Conservation (phyloP, 2,329 filamentous ascomycete species). For the Rachicladosporium sp. region DNA sequence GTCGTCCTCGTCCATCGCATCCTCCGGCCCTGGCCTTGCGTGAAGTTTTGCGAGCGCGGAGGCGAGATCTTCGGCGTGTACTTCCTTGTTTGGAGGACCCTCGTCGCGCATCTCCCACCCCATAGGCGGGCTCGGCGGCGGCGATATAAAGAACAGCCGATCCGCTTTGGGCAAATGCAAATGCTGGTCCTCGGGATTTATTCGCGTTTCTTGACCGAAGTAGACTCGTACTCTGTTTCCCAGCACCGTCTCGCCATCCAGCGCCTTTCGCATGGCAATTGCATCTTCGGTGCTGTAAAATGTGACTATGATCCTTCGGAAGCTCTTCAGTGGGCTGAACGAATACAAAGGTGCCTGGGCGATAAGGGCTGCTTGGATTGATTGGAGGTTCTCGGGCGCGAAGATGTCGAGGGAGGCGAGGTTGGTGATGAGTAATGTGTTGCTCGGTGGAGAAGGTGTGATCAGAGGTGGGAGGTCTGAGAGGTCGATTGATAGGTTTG, state of each 20-base stretch:
- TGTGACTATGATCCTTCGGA: slow-evolving; percentile 68
- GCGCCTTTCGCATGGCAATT: slow-evolving; percentile 56
- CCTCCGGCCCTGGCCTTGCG: slow-evolving; percentile 25
- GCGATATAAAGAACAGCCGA: slow-evolving; percentile 55
- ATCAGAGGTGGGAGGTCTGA: slow-evolving; percentile 57
- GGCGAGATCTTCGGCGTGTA: slow-evolving; percentile 50
- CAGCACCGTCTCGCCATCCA: slow-evolving; percentile 63
- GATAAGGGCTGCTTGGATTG: slow-evolving; percentile 59
- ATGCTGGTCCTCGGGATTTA: slow-evolving; percentile 26
- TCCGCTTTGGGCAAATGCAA: slow-evolving; percentile 44
- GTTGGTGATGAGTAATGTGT: slow-evolving; percentile 77
- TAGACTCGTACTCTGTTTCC: slow-evolving; percentile 57
- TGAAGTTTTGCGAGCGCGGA: slow-evolving; percentile 43
- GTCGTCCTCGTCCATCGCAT: slow-evolving; percentile 15
- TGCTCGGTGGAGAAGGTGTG: slow-evolving; percentile 63
- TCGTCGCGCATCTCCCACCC: slow-evolving; percentile 53
- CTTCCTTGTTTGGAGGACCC: slow-evolving; percentile 53
- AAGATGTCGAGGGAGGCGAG: slow-evolving; percentile 63
- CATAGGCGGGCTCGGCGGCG: slow-evolving; percentile 50
- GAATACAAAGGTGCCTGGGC: slow-evolving; percentile 60
- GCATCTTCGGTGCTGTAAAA: slow-evolving; percentile 61
- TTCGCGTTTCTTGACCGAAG: slow-evolving; percentile 42
- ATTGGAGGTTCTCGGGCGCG: slow-evolving; percentile 58
- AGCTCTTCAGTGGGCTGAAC: slow-evolving; percentile 70
- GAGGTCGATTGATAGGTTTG: slow-evolving; percentile 57